Evolutionary conservation across 495 filamentous ascomycete species (phyloP).

Genomic region (Aspergillus conjunctus): DNA sequence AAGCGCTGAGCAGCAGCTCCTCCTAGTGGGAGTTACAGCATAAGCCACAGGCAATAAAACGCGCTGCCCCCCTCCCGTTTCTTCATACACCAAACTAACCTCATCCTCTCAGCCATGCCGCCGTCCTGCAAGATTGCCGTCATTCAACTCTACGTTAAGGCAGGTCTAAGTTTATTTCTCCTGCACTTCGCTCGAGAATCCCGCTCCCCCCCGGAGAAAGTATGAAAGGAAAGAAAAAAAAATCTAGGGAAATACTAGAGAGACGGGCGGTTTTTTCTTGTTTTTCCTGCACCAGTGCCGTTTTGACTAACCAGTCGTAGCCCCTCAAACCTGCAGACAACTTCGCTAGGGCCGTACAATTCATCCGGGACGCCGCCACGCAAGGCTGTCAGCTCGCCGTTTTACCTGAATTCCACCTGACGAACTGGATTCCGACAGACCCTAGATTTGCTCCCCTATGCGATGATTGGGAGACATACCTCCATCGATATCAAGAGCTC

Average conservation of each 20-base stretch:
- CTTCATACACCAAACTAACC: not conserved
- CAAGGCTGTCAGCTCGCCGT: slow-evolving; percentile 18
- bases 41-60: not conserved
- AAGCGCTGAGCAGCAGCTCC: not conserved
- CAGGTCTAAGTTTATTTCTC: not conserved
- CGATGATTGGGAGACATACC: slow-evolving; percentile 42
- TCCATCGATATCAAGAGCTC: slow-evolving; percentile 62
- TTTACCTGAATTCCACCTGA: slow-evolving; percentile 20
- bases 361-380: slow-evolving; percentile 21
- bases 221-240: not conserved
- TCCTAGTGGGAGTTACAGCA: too few relatives aligned
- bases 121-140: slow-evolving; percentile 13
- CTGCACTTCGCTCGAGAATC: not conserved
- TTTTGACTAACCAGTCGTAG: not conserved
- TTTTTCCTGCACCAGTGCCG: not conserved
- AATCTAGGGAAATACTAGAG: not conserved
- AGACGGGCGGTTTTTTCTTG: not conserved
- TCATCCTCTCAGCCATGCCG: not conserved
- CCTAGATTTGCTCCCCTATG: slow-evolving; percentile 18
- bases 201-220: too few relatives aligned
- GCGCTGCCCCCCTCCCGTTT: not conserved
- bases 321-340: slow-evolving; percentile 10
- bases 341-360: slow-evolving; percentile 11
- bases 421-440: slow-evolving; percentile 17
- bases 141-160: slow-evolving; percentile 13